Evolutionary conservation across 352 stramenopile species (phyloP).

Genomic region (Pythium folliculosum): DNA sequence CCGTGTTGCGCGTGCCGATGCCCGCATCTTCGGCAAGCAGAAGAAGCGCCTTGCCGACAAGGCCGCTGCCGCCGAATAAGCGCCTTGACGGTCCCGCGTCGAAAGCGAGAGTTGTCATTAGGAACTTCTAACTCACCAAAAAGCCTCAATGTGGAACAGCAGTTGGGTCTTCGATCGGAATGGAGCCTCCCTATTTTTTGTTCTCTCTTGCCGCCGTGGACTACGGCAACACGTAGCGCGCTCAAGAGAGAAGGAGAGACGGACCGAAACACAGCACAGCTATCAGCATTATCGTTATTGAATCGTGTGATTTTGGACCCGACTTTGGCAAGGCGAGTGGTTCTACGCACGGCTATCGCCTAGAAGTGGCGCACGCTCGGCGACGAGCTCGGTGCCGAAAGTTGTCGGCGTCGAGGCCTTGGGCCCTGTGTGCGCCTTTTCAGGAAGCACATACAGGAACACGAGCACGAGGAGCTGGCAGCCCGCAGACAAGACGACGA

Average conservation of each 20-base stretch:
- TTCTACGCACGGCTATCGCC: constrained; percentile 25
- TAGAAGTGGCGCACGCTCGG: constrained; percentile 55
- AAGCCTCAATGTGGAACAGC: constrained; percentile 36
- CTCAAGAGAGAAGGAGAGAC: no score
- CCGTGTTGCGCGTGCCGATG: constrained; percentile 82
- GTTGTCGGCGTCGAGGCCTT: constrained; percentile 32
- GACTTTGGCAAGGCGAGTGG: no score
- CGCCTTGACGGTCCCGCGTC: constrained; percentile 17
- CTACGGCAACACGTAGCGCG: no score
- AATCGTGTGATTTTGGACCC: no score
- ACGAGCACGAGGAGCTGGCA: constrained; percentile 68
- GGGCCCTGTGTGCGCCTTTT: constrained; percentile 45
- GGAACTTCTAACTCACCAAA: constrained; percentile 39
- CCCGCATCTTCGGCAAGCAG: constrained; percentile 87
- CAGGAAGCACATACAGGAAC: constrained; percentile 70
- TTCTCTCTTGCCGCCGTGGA: neutral
- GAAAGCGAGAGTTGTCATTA: constrained; percentile 30
- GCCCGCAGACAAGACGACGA: constrained; percentile 57
- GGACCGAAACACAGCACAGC: no score
- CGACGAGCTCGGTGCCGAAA: constrained; percentile 29
- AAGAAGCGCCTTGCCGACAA: constrained; percentile 90
- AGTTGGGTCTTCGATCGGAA: constrained; percentile 26
- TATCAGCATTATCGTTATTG: no score
- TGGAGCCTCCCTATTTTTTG: constrained; percentile 13
- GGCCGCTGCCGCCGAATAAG: constrained; percentile 83